phyloP scores from a whole-genome alignment of 2,329 filamentous ascomycete genomes.

The Colletotrichum noveboracense region DNA sequence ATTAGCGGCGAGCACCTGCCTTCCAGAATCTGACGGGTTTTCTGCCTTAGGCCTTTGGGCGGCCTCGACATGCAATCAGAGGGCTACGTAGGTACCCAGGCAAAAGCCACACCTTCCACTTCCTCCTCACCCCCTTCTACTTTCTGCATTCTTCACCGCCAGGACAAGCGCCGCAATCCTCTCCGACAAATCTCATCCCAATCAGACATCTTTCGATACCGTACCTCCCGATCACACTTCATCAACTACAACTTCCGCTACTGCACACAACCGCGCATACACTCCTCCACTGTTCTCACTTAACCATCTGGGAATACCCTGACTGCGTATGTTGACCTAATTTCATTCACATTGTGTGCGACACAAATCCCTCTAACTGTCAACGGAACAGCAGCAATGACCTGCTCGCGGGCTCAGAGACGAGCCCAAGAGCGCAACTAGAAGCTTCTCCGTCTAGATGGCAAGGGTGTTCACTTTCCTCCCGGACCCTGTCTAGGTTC shows the following conservation, averaged over 20 bases:
- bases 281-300: neutral
- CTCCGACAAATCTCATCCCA: neutral
- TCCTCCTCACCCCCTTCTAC: neutral
- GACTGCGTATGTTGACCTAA: neutral
- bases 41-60: neutral
- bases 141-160: neutral
- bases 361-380: neutral
- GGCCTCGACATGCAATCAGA: neutral
- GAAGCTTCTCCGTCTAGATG: neutral
- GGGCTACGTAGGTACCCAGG: neutral
- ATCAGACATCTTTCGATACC: neutral
- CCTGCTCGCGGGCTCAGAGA: neutral
- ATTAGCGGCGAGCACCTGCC: neutral
- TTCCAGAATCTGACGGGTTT: neutral
- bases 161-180: neutral
- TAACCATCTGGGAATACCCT: neutral
- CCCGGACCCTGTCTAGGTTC: neutral
- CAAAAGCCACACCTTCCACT: neutral
- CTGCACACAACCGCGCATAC: neutral
- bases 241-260: neutral
- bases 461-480: neutral
- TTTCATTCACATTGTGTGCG: neutral
- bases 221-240: neutral
- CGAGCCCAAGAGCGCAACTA: neutral
- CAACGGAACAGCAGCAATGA: neutral